A percentile compares a stretch with the other conserved stretches of the same genome.
These are phyloP conservation scores for Didymella arachidicola DNA, from an alignment of 2,329 filamentous ascomycete genomes.

Conservation along the genomic window DNA sequence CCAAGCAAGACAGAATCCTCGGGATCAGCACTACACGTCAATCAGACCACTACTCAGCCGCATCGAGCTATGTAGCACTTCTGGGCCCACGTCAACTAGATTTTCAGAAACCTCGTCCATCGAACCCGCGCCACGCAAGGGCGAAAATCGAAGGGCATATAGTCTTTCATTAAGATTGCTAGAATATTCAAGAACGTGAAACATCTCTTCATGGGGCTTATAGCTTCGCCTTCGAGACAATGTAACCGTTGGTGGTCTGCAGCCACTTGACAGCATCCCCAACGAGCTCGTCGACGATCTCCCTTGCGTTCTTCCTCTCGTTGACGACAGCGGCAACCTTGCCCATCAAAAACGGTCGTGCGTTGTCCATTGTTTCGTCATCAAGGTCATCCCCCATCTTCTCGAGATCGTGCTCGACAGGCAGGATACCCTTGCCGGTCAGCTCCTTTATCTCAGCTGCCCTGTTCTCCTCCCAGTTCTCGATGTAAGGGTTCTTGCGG, in stretches of 20 bases:
- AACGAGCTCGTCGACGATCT: conserved; percentile 93
- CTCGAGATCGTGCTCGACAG: conserved; percentile 94
- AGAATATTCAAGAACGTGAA: background rate
- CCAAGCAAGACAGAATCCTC: too few relatives aligned
- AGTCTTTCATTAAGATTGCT: background rate
- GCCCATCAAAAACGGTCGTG: conserved; percentile 92
- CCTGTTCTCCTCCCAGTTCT: conserved; percentile 95
- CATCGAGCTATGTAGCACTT: too few relatives aligned
- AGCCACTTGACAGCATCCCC: conserved; percentile 77
- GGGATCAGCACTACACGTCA: too few relatives aligned
- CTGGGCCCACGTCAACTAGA: too few relatives aligned
- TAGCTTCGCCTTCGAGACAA: conserved; percentile 55
- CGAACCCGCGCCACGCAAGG: too few relatives aligned
- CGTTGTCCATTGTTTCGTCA: conserved; percentile 90
- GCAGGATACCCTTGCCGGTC: conserved; percentile 86
- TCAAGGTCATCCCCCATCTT: conserved; percentile 71
- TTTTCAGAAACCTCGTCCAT: too few relatives aligned
- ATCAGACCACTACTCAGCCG: too few relatives aligned
- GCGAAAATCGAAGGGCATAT: too few relatives aligned
- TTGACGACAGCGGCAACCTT: conserved; percentile 94
- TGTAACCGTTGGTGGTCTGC: conserved; percentile 70
- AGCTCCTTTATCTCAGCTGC: conserved; percentile 89
- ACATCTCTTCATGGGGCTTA: conserved; percentile 16
- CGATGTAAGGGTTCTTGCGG: conserved; percentile 90
- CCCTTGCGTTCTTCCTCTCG: conserved; percentile 90